Evolutionary conservation across 2,329 filamentous ascomycete genomes (phyloP), one percentile per base, ranked within the genome.

Genomic region (Apiospora rasikravindrae): DNA sequence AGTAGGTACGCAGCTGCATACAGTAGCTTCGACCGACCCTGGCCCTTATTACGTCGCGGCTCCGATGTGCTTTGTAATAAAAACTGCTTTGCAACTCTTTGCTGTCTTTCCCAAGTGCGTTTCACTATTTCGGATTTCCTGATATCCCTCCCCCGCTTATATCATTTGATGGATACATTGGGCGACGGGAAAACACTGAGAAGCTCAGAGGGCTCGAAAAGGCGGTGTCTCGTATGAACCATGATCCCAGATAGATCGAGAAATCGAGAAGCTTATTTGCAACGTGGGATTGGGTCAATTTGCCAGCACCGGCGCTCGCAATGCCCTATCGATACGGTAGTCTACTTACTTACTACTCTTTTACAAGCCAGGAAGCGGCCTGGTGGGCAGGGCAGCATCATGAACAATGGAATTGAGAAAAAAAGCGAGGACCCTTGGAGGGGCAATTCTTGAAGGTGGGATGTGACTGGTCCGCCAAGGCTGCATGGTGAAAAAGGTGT

Each of bases 61-160:
- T 40, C 57, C 57, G 57, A 64, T 64, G 33, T 64, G 57, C 57
- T 64, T 64, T 10, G 57, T 64, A 64, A 64, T 64, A 40, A 40
- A 64, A 64, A 64, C 57, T 64, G 57, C 33, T 37, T n/a, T 37
- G 33, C 33, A 6, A 33, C 57, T 33, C 57, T 61, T 61, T 64
- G 57, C 33, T 37, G 33, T 6, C 5, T 61, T 64, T 37, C 57
- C 57, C 33, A 64, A 64, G 57, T 64, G 57, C 57, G 57, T 64
- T 64, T 64, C 57, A 64, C 57, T 64, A 40, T 64, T 64, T 64
- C 57, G 57, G 57, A 64, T 64, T 64, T 64, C 57, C 57, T 64
- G 33, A 64, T 64, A 64, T 64, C 57, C 57, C 57, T 64, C 57
- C 57, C 57, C 57, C 57, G 57, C 57, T 64, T 64, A 40, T 64